Conservation (phyloP, 805 yeast genomes). For the Myxozyma udenii region DNA sequence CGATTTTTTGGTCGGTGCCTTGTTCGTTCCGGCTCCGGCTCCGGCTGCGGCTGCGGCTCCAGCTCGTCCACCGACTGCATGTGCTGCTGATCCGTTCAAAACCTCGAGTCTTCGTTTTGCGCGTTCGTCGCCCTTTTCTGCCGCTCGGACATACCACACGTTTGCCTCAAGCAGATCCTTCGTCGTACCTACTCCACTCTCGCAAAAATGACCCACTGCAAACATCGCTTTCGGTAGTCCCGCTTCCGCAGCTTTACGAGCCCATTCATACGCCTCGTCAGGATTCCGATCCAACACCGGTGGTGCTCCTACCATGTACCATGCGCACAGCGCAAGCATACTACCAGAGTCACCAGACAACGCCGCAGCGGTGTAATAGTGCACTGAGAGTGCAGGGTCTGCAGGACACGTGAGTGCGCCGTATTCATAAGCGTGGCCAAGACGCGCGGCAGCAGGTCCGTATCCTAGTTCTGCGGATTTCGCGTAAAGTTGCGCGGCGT, state of each 20-base stretch:
- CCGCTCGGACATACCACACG: slow-evolving; percentile 74
- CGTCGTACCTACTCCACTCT: slow-evolving; percentile 82
- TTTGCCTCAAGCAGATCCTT: slow-evolving; percentile 56
- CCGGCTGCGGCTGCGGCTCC: too few relatives aligned
- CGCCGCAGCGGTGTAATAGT: slow-evolving; percentile 90
- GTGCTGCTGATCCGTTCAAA: slow-evolving; percentile 8
- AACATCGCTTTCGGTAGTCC: slow-evolving; percentile 80
- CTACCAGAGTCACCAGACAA: slow-evolving; percentile 80
- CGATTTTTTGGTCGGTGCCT: too few relatives aligned
- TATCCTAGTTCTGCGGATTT: slow-evolving; percentile 89
- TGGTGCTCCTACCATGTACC: slow-evolving; percentile 91
- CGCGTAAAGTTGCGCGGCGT: slow-evolving; percentile 80
- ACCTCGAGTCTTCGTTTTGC: slow-evolving; percentile 42
- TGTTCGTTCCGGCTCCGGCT: neutral
- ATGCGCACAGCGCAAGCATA: slow-evolving; percentile 92
- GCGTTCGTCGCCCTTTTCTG: slow-evolving; percentile 54
- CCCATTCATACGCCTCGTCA: slow-evolving; percentile 92
- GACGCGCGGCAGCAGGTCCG: slow-evolving; percentile 68
- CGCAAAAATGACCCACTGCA: slow-evolving; percentile 78
- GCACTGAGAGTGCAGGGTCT: slow-evolving; percentile 80
- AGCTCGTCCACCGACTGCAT: too few relatives aligned
- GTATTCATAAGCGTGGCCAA: slow-evolving; percentile 81
- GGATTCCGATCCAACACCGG: slow-evolving; percentile 77
- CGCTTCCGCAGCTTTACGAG: slow-evolving; percentile 73
- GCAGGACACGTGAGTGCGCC: slow-evolving; percentile 67